Evolutionary conservation across 331 rosid species (phyloP).

Genomic region (Rhamnella rubrinervis): DNA sequence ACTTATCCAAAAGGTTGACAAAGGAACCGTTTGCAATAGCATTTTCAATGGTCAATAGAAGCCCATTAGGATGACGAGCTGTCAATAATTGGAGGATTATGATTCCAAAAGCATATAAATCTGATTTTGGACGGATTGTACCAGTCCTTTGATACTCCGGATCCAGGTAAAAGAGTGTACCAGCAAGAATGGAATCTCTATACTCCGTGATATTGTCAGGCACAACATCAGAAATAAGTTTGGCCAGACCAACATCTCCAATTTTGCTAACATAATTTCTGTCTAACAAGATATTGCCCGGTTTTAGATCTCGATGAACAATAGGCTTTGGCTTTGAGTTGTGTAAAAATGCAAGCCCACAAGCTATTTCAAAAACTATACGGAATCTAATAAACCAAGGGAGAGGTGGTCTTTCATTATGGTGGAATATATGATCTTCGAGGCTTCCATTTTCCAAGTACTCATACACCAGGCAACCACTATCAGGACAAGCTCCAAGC

Average conservation of each 20-base stretch:
- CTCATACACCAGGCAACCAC: constrained; percentile 77
- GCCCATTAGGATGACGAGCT: constrained; percentile 64
- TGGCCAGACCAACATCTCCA: constrained; percentile 88
- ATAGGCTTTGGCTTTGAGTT: constrained; percentile 79
- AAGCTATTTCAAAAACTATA: constrained; percentile 71
- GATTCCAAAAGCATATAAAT: constrained; percentile 77
- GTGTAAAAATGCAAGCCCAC: constrained; percentile 85
- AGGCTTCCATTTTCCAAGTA: constrained; percentile 90
- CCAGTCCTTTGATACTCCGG: constrained; percentile 98
- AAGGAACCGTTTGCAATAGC: constrained; percentile 60
- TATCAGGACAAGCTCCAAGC: constrained; percentile 96
- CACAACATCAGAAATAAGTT: constrained; percentile 56
- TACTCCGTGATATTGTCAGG: constrained; percentile 89
- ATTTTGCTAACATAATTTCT: constrained; percentile 80
- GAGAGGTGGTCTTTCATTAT: constrained; percentile 56
- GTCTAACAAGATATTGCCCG: constrained; percentile 85
- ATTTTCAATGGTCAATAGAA: constrained; percentile 52
- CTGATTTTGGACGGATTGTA: constrained; percentile 88
- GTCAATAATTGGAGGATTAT: constrained; percentile 75
- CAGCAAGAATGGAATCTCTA: constrained; percentile 76
- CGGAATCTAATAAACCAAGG: constrained; percentile 82
- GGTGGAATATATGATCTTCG: constrained; percentile 57
- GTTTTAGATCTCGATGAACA: constrained; percentile 93
- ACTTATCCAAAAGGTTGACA: constrained; percentile 57
- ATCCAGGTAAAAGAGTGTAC: constrained; percentile 88